phyloP scores from a whole-genome alignment of 441 rosid species.

The Populus trichocarpa region DNA sequence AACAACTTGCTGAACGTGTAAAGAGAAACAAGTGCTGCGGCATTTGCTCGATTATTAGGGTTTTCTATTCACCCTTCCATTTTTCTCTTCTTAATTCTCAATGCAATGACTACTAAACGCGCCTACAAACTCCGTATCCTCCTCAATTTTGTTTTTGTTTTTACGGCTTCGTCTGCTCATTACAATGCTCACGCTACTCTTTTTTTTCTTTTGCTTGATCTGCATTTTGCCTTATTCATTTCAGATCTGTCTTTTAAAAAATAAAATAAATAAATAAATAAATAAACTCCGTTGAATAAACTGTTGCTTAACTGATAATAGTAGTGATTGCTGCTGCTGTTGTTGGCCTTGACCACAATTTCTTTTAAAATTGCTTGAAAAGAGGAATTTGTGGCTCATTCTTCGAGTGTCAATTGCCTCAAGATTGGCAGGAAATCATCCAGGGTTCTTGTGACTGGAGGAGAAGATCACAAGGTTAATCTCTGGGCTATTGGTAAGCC shows the following conservation, averaged over 20 bases:
- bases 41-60: slow-evolving; percentile 8
- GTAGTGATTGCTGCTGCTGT: slow-evolving; percentile 19
- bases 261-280: slow-evolving; percentile 19
- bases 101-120: slow-evolving; percentile 91
- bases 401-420: slow-evolving; percentile 91
- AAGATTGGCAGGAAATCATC: slow-evolving; percentile 98
- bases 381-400: slow-evolving; percentile 99
- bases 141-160: not conserved
- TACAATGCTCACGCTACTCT: not conserved
- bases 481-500: slow-evolving; percentile 99
- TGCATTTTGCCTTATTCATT: slow-evolving; percentile 1
- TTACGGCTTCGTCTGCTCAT: slow-evolving; percentile 16
- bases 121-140: slow-evolving; percentile 99
- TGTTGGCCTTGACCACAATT: slow-evolving; percentile 48
- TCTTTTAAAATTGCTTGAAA: slow-evolving; percentile 10
- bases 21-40: not conserved
- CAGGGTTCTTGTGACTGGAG: slow-evolving; percentile 89
- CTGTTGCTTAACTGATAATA: slow-evolving; percentile 11
- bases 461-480: slow-evolving; percentile 98
- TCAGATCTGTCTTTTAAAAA: not conserved
- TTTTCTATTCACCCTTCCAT: not conserved
- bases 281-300: slow-evolving; percentile 19
- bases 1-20: slow-evolving; percentile 10
- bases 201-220: slow-evolving; percentile 9
- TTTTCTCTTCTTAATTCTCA: not conserved